Conservation (phyloP, 2,329 filamentous ascomycete species). For the Penicillium digitatum region DNA sequence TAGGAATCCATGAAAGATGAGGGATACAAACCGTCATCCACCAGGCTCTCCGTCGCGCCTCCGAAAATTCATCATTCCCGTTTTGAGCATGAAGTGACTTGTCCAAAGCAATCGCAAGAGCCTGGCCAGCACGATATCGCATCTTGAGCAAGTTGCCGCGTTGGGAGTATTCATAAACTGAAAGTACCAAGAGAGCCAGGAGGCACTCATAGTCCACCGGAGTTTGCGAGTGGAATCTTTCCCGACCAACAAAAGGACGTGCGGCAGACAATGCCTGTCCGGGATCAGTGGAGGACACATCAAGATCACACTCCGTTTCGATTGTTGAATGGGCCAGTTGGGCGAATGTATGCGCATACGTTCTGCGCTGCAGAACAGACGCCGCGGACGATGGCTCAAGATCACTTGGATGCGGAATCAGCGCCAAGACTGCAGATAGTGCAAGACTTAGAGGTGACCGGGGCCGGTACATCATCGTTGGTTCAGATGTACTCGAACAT, state of each 20-base stretch:
- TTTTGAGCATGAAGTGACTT: slow-evolving; percentile 40
- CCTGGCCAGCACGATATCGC: slow-evolving; percentile 45
- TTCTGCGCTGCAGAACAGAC: slow-evolving; percentile 37
- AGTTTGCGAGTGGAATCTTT: slow-evolving; percentile 37
- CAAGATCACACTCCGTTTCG: slow-evolving; percentile 43
- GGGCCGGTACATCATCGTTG: slow-evolving; percentile 35
- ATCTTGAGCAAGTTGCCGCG: slow-evolving; percentile 46
- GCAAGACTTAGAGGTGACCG: slow-evolving; percentile 44
- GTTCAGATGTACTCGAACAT: slow-evolving; percentile 30
- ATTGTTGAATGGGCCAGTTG: slow-evolving; percentile 39
- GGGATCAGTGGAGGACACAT: slow-evolving; percentile 39
- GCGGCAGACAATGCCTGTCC: slow-evolving; percentile 38
- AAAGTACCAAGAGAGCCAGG: slow-evolving; percentile 42
- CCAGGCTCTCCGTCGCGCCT: slow-evolving; percentile 45
- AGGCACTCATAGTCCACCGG: slow-evolving; percentile 43
- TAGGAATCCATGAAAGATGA: not conserved
- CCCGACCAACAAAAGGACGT: slow-evolving; percentile 31
- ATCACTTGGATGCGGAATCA: slow-evolving; percentile 43
- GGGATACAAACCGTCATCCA: slow-evolving; percentile 44
- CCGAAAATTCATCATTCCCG: slow-evolving; percentile 36
- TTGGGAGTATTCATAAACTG: slow-evolving; percentile 46
- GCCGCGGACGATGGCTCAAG: slow-evolving; percentile 33
- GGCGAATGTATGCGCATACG: slow-evolving; percentile 41
- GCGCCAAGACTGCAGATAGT: slow-evolving; percentile 42
- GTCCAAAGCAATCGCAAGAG: slow-evolving; percentile 43